A percentile compares a stretch with the other conserved stretches of the same genome.
phyloP scores from a whole-genome alignment of 495 filamentous ascomycete species.

The Penicillium dipodomyicola region DNA sequence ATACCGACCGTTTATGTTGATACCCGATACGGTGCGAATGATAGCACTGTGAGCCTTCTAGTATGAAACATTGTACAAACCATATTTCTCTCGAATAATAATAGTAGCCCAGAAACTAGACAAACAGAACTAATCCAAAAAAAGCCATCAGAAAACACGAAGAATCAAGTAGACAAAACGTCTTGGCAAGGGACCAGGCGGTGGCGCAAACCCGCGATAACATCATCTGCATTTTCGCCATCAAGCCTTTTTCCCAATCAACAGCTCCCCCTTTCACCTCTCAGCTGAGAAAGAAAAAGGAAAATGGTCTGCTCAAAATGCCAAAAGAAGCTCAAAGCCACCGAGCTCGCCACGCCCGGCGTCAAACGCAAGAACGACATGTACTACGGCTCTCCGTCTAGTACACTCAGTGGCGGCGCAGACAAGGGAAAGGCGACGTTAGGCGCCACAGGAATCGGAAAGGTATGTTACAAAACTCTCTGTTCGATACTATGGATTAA shows the following conservation, averaged over 20 bases:
- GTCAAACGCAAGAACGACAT: conserved; percentile 72
- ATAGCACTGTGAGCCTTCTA: neutral
- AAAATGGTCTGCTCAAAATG: conserved; percentile 72
- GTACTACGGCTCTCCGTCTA: conserved; percentile 65
- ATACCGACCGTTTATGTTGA: neutral
- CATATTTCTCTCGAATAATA: neutral
- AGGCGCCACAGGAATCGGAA: conserved; percentile 39
- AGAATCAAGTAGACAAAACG: conserved; percentile 6
- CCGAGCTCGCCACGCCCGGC: conserved; percentile 63
- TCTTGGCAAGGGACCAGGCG: conserved; percentile 23
- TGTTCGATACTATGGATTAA: neutral
- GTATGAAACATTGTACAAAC: neutral
- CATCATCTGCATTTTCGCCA: conserved; percentile 8
- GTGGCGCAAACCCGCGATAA: conserved; percentile 21
- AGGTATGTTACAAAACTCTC: conserved; percentile 25
- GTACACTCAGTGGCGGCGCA: conserved; percentile 55
- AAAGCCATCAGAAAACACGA: neutral
- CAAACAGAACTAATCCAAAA: neutral
- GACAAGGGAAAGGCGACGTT: conserved; percentile 48
- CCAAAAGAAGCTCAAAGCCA: conserved; percentile 58
- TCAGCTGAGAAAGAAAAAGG: conserved; percentile 2
- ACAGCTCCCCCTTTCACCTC: neutral
- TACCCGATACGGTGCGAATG: conserved; percentile 2
- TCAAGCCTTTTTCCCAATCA: neutral
- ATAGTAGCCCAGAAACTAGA: neutral